A percentile compares a stretch with the other conserved stretches of the same genome.
These are phyloP conservation scores for Blastocystis sp. DNA, from an alignment of 352 stramenopile species.

Conservation along the genomic window DNA sequence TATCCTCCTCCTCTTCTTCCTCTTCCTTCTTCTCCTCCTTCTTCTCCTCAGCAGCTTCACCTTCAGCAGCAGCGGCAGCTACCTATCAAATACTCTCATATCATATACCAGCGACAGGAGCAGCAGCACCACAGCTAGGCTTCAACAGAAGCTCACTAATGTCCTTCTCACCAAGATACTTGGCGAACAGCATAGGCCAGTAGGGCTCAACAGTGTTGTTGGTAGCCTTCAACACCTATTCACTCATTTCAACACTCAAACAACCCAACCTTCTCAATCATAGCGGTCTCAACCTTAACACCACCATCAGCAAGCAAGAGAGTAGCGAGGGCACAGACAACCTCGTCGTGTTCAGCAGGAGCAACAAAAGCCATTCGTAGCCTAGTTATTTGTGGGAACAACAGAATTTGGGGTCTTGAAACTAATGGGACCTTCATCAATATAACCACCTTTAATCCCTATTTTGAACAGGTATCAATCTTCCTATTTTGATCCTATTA, in stretches of 20 bases:
- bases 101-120: constrained; percentile 66
- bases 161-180: constrained; percentile 72
- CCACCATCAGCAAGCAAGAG: constrained; percentile 29
- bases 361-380: constrained; percentile 26
- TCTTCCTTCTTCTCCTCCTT: constrained; percentile 71
- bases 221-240: constrained; percentile 67
- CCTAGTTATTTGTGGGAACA: neutral
- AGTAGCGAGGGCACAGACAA: constrained; percentile 29
- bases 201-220: constrained; percentile 75
- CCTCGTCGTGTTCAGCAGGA: constrained; percentile 40
- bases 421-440: no score
- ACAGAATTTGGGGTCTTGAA: neutral
- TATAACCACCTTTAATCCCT: no score
- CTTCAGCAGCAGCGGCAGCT: constrained; percentile 58
- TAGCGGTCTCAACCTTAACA: constrained; percentile 25
- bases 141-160: constrained; percentile 72
- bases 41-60: constrained; percentile 68
- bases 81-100: neutral
- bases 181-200: constrained; percentile 79
- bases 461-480: no score
- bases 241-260: neutral
- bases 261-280: constrained; percentile 10
- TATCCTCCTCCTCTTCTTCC: constrained; percentile 43
- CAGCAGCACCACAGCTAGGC: constrained; percentile 64
- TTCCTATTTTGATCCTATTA: no score